Conservation (phyloP, 768 basidiomycete species). For the Auriscalpium microsporum region DNA sequence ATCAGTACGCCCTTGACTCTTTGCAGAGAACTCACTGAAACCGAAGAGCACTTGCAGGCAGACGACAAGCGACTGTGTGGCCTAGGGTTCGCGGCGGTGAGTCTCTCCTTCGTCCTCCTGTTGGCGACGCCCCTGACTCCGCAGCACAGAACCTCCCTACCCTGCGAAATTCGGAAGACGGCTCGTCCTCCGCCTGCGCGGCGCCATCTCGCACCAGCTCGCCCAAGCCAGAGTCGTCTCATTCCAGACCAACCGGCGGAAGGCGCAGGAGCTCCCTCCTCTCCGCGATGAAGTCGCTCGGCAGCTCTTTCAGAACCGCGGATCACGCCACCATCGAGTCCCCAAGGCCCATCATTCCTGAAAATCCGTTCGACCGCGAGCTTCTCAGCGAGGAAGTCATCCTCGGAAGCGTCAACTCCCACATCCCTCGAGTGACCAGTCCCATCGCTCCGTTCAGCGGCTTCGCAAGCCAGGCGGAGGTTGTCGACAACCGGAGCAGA, state of each 20-base stretch:
- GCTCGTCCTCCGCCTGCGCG: neutral
- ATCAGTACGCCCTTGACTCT: too few relatives aligned
- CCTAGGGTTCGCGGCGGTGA: too few relatives aligned
- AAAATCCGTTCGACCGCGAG: constrained; percentile 7
- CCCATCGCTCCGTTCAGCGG: constrained; percentile 12
- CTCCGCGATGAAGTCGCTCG: neutral
- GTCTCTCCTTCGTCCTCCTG: too few relatives aligned
- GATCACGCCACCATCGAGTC: constrained; percentile 2
- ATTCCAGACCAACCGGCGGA: neutral
- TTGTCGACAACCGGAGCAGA: constrained; percentile 4
- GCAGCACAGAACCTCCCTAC: too few relatives aligned
- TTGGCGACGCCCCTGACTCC: too few relatives aligned
- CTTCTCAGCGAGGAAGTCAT: neutral
- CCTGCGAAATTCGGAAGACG: neutral
- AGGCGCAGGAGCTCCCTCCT: neutral
- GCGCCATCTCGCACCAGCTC: neutral
- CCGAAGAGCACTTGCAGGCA: too few relatives aligned
- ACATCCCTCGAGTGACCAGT: constrained; percentile 7
- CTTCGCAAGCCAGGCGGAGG: constrained; percentile 12
- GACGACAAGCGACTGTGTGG: too few relatives aligned
- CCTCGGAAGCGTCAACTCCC: constrained; percentile 6
- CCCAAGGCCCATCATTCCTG: neutral
- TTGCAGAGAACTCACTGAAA: too few relatives aligned
- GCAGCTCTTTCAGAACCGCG: constrained; percentile 3
- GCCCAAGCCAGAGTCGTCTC: neutral